A percentile compares a stretch with the other conserved stretches of the same genome.
phyloP scores from a whole-genome alignment of 805 yeast species.

The Pichia kluyveri region DNA sequence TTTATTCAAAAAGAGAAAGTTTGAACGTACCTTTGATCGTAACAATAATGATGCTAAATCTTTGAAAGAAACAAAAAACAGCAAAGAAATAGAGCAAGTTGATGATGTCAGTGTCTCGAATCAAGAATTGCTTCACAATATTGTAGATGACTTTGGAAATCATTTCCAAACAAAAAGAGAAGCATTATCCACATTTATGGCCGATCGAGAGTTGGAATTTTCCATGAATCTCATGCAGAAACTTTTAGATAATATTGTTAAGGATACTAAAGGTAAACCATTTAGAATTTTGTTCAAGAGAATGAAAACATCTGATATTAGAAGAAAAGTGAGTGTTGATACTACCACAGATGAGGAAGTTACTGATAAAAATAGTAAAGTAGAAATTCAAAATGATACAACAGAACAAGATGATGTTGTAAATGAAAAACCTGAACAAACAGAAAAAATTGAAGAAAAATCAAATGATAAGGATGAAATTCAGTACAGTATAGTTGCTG shows the following conservation, averaged over 20 bases:
- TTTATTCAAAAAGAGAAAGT: neutral
- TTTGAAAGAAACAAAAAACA: neutral
- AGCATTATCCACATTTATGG: slow-evolving; percentile 39
- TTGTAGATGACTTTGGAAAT: slow-evolving; percentile 20
- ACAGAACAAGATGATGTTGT: no score
- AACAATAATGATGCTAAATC: neutral
- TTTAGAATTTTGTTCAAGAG: slow-evolving; percentile 27
- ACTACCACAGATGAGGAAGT: neutral
- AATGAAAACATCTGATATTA: neutral
- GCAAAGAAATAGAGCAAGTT: neutral
- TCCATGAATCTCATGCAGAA: slow-evolving; percentile 47
- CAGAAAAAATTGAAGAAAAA: neutral
- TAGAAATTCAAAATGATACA: no score
- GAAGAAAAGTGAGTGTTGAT: slow-evolving; percentile 7
- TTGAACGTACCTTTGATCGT: neutral
- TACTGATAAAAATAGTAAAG: no score
- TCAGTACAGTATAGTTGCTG: slow-evolving; percentile 1
- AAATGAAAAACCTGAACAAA: no score
- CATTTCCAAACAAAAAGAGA: slow-evolving; percentile 27
- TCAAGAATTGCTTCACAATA: slow-evolving; percentile 10
- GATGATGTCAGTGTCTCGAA: neutral
- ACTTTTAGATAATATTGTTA: slow-evolving; percentile 31
- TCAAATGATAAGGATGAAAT: neutral
- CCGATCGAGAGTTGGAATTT: slow-evolving; percentile 57
- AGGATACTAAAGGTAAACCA: slow-evolving; percentile 24